A percentile compares a stretch with the other conserved stretches of the same genome.
Conservation (phyloP, 2,329 filamentous ascomycete species). For the Aspergillus pseudoterreus region DNA sequence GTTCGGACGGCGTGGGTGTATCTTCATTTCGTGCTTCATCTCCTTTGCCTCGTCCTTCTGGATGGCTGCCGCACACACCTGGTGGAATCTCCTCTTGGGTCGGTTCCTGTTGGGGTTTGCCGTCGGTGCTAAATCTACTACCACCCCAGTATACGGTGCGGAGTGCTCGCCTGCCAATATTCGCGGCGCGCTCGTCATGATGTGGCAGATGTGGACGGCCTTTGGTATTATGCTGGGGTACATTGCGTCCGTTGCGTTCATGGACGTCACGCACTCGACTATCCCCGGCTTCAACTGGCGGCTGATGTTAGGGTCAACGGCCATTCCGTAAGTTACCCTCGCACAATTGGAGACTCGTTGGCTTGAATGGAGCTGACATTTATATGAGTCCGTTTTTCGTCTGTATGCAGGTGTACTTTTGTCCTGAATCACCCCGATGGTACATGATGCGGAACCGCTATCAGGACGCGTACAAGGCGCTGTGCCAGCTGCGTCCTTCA, state of each 20-base stretch:
- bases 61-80: conserved; percentile 65
- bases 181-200: conserved; percentile 75
- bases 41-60: conserved; percentile 54
- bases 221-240: conserved; percentile 56
- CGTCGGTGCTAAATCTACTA: conserved; percentile 71
- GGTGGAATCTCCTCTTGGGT: conserved; percentile 67
- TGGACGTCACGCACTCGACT: conserved; percentile 49
- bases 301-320: conserved; percentile 65
- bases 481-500: conserved; percentile 42
- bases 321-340: conserved; percentile 45
- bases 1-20: conserved; percentile 69
- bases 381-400: conserved; percentile 21
- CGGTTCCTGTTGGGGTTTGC: conserved; percentile 73
- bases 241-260: conserved; percentile 60
- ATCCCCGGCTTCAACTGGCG: conserved; percentile 63
- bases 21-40: conserved; percentile 72
- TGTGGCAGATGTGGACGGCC: conserved; percentile 64
- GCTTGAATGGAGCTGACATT: background rate
- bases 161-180: conserved; percentile 68
- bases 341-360: background rate
- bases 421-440: conserved; percentile 52
- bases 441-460: conserved; percentile 44
- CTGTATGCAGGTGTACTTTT: conserved; percentile 60
- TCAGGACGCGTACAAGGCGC: conserved; percentile 39
- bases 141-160: conserved; percentile 72